phyloP scores from a whole-genome alignment of 2,329 filamentous ascomycete species.

The Xylaria sp. region DNA sequence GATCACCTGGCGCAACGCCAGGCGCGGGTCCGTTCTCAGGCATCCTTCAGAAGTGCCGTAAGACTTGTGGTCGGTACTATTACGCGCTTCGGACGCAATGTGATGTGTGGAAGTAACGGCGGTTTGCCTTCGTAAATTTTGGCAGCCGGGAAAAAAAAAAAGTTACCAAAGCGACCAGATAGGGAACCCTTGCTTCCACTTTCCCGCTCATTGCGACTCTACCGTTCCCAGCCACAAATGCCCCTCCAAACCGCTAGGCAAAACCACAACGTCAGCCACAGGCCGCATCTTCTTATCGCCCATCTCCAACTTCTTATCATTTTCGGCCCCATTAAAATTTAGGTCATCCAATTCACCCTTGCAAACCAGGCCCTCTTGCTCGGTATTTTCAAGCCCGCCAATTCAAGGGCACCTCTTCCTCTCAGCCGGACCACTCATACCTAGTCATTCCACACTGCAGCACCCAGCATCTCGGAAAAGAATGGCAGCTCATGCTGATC shows the following conservation, averaged over 20 bases:
- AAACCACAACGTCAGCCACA: conserved; percentile 35
- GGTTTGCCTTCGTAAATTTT: conserved; percentile 40
- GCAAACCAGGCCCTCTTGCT: not conserved
- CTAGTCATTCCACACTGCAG: conserved; percentile 20
- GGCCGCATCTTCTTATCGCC: not conserved
- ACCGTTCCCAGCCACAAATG: conserved; percentile 44
- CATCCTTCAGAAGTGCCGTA: conserved; percentile 26
- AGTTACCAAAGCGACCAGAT: conserved; percentile 32
- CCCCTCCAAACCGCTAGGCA: conserved; percentile 42
- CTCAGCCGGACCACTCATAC: conserved; percentile 9
- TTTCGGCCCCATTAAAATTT: conserved; percentile 17
- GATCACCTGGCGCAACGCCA: conserved; percentile 65
- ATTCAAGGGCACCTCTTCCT: not conserved
- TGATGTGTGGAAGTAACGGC: conserved; percentile 26
- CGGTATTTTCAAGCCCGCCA: not conserved
- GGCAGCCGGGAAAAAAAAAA: conserved; percentile 40
- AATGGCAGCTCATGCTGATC: conserved; percentile 64
- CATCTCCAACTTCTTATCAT: conserved; percentile 13
- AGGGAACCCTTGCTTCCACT: conserved; percentile 10
- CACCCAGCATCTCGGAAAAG: conserved; percentile 33
- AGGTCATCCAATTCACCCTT: not conserved
- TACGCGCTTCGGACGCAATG: conserved; percentile 8
- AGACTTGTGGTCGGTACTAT: not conserved
- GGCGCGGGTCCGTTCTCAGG: conserved; percentile 54
- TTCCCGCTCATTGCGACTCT: conserved; percentile 28